Evolutionary conservation across 306 rosid genomes (phyloP), one percentile per base, ranked within the genome.

Genomic region (Cicer cuneatum): DNA sequence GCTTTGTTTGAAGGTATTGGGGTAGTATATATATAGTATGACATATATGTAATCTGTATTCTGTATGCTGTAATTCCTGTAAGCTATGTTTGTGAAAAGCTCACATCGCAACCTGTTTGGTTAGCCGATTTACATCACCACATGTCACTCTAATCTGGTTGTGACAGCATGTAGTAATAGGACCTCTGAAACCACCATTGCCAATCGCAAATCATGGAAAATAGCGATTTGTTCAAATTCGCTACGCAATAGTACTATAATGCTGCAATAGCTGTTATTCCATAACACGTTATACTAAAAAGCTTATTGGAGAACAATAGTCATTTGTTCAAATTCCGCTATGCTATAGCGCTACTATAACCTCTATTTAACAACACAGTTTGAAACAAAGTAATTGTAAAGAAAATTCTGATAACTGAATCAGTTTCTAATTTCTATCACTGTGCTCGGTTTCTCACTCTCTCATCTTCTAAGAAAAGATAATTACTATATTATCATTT

Each of bases 81-180:
- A 10, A 7, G 18, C 43, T 59, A 7, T 29, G 42, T 35, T 59
- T 59, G 42, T 59, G 19, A 59, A 59, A 59, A 12, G 43, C 19
- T 60, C 9, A 56, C 61, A 56, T 18, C 19, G 33, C 42, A 59
- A 7, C 64, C 16, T 13, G 43, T 35, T 33, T 2, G 65, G 19
- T 59, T 59, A 35, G 19, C 7, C 35, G 12, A 60, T 35, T 60
- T 60, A 60, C 10, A 59, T 35, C 66, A 59, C 40, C 42, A 12
- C 43, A 59, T 24, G 42, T 59, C 43, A 35, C 43, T 33, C 66
- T 35, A 33, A 13, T 59, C 43, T 59, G 43, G 66, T 59, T 59
- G 18, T 11, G 63, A 29, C 64, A 58, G 39, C 41, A 58, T 11
- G 14, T 58, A 58, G 6, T 10, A 58, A 2, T 24, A 58, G 15